Evolutionary conservation across 2,329 filamentous ascomycete species (phyloP).

Genomic region (Peltaster fructicola): DNA sequence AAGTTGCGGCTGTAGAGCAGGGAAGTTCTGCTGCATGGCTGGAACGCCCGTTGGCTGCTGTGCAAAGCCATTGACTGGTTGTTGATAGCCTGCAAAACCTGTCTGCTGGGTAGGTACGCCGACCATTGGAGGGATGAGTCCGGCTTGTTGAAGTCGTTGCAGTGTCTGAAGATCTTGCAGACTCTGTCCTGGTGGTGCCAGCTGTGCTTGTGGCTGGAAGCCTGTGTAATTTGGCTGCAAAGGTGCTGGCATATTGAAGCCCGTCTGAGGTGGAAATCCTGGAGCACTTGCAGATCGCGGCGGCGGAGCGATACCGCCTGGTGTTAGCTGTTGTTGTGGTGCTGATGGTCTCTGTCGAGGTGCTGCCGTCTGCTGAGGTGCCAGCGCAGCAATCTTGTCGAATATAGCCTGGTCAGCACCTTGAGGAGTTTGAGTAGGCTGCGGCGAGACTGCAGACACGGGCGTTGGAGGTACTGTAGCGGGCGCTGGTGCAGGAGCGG

Average conservation of each 20-base stretch:
- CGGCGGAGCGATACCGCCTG: conserved; percentile 50
- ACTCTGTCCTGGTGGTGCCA: conserved; percentile 56
- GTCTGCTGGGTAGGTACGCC: conserved; percentile 14
- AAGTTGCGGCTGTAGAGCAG: conserved; percentile 32
- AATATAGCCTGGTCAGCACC: conserved; percentile 31
- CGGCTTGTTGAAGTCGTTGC: conserved; percentile 20
- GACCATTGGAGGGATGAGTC: conserved; percentile 14
- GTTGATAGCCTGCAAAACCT: conserved; percentile 16
- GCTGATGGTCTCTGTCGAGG: conserved; percentile 53
- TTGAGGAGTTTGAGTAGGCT: conserved; percentile 22
- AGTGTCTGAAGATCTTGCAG: conserved; percentile 44
- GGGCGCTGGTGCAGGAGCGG: conserved; percentile 25
- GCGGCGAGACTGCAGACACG: conserved; percentile 16
- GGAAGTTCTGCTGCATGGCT: conserved; percentile 16
- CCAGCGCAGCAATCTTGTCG: conserved; percentile 26
- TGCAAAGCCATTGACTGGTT: conserved; percentile 17
- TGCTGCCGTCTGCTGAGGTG: conserved; percentile 23
- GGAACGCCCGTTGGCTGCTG: conserved; percentile 18
- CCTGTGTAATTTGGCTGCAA: conserved; percentile 78
- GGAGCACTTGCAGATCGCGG: conserved; percentile 74
- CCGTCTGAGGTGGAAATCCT: conserved; percentile 43
- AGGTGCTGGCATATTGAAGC: conserved; percentile 51
- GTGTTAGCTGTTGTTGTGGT: conserved; percentile 41
- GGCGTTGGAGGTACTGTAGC: conserved; percentile 15
- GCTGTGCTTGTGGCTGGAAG: conserved; percentile 33